Evolutionary conservation across 78 protist genomes (phyloP), one percentile per base, ranked within the genome.

Genomic region (Salpingoeca rosetta): DNA sequence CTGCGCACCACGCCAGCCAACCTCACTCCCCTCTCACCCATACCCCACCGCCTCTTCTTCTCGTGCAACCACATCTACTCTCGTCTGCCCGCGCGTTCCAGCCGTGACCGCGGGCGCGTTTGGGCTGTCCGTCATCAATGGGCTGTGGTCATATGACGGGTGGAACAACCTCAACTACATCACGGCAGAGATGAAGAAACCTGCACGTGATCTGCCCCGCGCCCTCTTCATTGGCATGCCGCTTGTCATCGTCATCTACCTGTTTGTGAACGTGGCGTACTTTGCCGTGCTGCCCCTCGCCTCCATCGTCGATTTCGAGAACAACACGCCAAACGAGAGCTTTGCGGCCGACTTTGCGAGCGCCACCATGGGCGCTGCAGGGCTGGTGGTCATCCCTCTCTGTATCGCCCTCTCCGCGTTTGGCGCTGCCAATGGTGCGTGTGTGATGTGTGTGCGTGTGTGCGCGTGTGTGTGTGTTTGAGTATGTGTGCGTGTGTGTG

Each of bases 121-220:
- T 10, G 80, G 80, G 37, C 24, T 45, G 43, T 85, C 90, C 78
- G 77, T 86, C 37, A n/a, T 86, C 35, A 35, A 24, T 41, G 74
- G 84, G 22, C 84, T 87, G 51, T 87, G 85, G 86, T 80, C 86
- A 26, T 87, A 87, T 31, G 90, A 87, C 83, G 90, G 90, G 17
- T 87, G 90, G 85, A 82, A 81, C 80, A 81, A 81, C 78, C 81
- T 82, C 39, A 77, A 74, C 86, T 81, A 65, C 27, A 43, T 12
- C 40, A 72, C 35, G 26, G 90, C 11, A 38, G 90, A 87, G 77
- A 10, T 87, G 51, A n/a, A 2, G 42, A 45, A 87, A 44, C 76
- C 76, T 3, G 2, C 86, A 11, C 83, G 87, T 25, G 27, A 77
- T 12, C 1, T 87, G 25, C 80, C 76, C 10, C 56, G 12, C 0